Evolutionary conservation across 2,329 filamentous ascomycete genomes (phyloP).

Genomic region (Rachicladosporium sp.): DNA sequence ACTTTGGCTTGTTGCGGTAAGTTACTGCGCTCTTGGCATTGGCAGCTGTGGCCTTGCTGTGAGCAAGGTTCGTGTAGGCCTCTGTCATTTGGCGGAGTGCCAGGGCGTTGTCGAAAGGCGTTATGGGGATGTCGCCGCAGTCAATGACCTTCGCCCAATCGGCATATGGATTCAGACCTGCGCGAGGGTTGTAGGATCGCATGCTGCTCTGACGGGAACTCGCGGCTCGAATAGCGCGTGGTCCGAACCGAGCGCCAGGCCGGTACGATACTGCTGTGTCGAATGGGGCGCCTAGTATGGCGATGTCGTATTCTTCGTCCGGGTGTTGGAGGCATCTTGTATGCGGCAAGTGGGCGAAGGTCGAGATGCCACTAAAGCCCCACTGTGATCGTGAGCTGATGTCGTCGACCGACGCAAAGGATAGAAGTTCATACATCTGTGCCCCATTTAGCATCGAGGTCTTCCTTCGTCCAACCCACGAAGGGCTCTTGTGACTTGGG

Average conservation of each 20-base stretch:
- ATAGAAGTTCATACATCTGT: constrained; percentile 11
- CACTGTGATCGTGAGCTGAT: constrained; percentile 11
- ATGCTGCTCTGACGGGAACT: constrained; percentile 62
- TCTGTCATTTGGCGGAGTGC: constrained; percentile 75
- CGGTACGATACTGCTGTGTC: constrained; percentile 38
- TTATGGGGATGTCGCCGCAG: constrained; percentile 82
- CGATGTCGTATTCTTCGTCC: constrained; percentile 32
- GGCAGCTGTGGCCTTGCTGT: constrained; percentile 24
- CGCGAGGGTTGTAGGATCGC: constrained; percentile 64
- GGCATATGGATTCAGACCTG: constrained; percentile 69
- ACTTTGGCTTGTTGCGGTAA: constrained; percentile 33
- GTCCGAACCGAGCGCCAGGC: constrained; percentile 58
- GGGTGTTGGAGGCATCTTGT: constrained; percentile 36
- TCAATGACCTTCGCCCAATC: constrained; percentile 71
- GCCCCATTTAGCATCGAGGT: constrained; percentile 19
- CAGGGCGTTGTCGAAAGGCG: constrained; percentile 73
- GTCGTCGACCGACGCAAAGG: not conserved
- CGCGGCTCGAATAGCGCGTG: constrained; percentile 73
- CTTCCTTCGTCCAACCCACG: constrained; percentile 15
- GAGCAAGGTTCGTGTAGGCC: constrained; percentile 59
- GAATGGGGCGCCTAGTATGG: constrained; percentile 37
- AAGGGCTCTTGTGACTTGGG: constrained; percentile 9
- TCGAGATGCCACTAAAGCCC: constrained; percentile 24
- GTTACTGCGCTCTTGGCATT: constrained; percentile 25
- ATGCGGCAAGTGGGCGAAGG: constrained; percentile 35